Percentiles rank a stretch among this genome's conserved stretches.
Evolutionary conservation across 2,329 filamentous ascomycete genomes (phyloP).

Genomic region (Microascus cirrosus): DNA sequence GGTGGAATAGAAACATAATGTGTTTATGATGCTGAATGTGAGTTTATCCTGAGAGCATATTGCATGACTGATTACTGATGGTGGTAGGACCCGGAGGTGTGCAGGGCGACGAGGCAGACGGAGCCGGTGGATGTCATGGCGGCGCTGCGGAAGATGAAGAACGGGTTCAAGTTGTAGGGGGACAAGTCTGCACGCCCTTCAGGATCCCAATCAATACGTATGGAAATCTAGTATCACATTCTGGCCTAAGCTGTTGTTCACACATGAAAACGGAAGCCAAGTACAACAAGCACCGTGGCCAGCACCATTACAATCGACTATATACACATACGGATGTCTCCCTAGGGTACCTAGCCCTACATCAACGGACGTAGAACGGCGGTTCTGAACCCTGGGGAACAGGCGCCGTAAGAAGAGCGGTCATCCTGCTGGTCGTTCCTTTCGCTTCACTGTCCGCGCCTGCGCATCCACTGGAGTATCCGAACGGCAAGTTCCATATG

Average conservation of each 20-base stretch:
- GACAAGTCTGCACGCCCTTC: not conserved
- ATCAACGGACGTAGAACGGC: not conserved
- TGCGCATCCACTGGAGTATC: slow-evolving; percentile 29
- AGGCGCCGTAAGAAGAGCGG: not conserved
- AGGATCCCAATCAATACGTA: not conserved
- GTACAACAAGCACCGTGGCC: no score
- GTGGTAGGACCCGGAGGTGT: slow-evolving; percentile 64
- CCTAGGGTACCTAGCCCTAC: not conserved
- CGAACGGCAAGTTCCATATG: slow-evolving; percentile 14
- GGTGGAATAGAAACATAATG: slow-evolving; percentile 65
- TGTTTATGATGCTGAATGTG: slow-evolving; percentile 85
- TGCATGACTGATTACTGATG: not conserved
- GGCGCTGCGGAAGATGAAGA: slow-evolving; percentile 83
- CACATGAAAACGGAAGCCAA: not conserved
- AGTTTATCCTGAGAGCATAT: slow-evolving; percentile 17
- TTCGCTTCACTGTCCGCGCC: slow-evolving; percentile 63
- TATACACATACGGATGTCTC: not conserved
- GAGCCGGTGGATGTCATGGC: slow-evolving; percentile 77
- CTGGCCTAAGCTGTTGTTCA: no score
- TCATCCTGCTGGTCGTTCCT: slow-evolving; percentile 26
- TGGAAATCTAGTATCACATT: not conserved
- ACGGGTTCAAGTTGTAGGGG: slow-evolving; percentile 45
- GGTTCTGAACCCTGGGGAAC: not conserved
- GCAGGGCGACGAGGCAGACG: slow-evolving; percentile 71
- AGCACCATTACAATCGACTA: not conserved